Base-by-base conservation (phyloP, 768 basidiomycete species). In the Mycena haematopus region DNA sequence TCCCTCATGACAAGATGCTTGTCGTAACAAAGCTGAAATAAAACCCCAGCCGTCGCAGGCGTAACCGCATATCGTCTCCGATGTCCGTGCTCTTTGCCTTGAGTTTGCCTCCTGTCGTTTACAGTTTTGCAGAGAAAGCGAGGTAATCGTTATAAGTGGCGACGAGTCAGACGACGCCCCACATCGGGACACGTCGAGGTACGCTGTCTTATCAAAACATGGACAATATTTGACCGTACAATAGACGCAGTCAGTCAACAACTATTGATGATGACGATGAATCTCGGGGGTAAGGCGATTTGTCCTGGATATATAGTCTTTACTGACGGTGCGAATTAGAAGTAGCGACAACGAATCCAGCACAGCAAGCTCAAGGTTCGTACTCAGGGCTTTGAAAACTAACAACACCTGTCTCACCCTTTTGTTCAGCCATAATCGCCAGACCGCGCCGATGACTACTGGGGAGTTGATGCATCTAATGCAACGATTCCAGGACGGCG, bases 71-170 rank as follows among this genome's bases (percentile, higher is more conserved):
- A 56, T 50, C 55, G 13, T 42, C 52, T 6, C 46, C 56, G 17
- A 45, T 9, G 62, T 63, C 6, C 33, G 62, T 54, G 13, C 44
- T 25, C 4, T 19, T 29, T 24, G 2, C 6, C 19, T 42, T n/a
- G 21, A 22, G 11, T 27, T 15, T 35, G 27, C 11, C 7, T 11
- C 19, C 21, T n/a, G 5, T 25, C 44, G 19, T 24, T 13, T 10
- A 42, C 33, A 2, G 35, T 35, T 49, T 40, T 46, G 22, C 3
- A 58, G 52, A 5, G 57, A 42, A 14, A 55, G 29, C 52, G 52
- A 50, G 5, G 62, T 58, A 24, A 51, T 63, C 13, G 57, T 63
- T 13, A 46, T 63, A 11, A 55, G 47, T 45, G 60, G 56, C 31
- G 60, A 62, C 14, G 60, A 52, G 17, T 46, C 33, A 7, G 46